phyloP scores from a whole-genome alignment of 495 filamentous ascomycete genomes.

The Lichenothelia convexa region DNA sequence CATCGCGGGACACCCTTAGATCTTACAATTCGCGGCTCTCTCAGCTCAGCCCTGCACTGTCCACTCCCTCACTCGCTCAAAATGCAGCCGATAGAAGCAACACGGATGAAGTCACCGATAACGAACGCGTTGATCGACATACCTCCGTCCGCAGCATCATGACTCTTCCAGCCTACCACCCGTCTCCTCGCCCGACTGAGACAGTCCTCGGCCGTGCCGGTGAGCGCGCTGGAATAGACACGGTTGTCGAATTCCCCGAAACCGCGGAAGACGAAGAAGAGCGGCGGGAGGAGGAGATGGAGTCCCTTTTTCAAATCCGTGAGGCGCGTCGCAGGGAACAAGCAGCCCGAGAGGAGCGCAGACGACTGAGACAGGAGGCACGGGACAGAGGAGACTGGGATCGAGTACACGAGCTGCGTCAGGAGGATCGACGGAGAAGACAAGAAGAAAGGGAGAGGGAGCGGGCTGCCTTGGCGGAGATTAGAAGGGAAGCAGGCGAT shows the following conservation, averaged over 20 bases:
- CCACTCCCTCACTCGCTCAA: background rate
- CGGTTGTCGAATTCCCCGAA: conserved; percentile 73
- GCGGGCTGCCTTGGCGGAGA: conserved; percentile 6
- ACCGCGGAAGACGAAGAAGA: conserved; percentile 55
- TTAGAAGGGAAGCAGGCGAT: conserved; percentile 2
- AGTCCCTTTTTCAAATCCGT: conserved; percentile 76
- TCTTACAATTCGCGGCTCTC: background rate
- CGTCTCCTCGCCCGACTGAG: conserved; percentile 52
- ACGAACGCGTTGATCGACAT: conserved; percentile 51
- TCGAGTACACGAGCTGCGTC: conserved; percentile 41
- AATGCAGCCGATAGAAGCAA: no score
- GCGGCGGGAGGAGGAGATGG: conserved; percentile 83
- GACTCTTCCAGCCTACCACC: conserved; percentile 69
- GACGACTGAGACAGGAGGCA: conserved; percentile 46
- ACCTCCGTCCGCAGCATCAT: conserved; percentile 81
- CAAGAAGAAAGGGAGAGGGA: conserved; percentile 1
- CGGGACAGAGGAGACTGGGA: conserved; percentile 46
- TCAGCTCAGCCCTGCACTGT: background rate
- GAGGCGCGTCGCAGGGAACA: conserved; percentile 56
- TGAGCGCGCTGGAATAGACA: conserved; percentile 72
- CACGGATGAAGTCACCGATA: no score
- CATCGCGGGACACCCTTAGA: background rate
- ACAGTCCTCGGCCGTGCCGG: conserved; percentile 80
- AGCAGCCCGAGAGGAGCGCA: conserved; percentile 56
- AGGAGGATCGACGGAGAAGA: conserved; percentile 20